Evolutionary conservation across 129 eudicot genomes (phyloP).

Genomic region (Glebionis coronaria): DNA sequence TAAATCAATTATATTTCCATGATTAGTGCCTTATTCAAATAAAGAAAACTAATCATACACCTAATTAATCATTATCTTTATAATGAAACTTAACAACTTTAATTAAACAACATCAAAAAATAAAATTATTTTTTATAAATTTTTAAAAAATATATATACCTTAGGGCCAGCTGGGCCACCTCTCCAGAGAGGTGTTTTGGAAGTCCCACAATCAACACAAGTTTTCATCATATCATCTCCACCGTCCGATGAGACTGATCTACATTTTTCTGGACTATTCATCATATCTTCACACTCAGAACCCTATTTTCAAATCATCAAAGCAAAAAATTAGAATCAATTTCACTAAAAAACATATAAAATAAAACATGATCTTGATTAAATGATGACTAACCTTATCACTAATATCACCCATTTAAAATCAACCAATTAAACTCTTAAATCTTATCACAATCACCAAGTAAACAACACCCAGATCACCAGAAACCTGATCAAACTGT

Average conservation of each 20-base stretch:
- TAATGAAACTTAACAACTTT: neutral
- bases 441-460: constrained; percentile 7
- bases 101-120: neutral
- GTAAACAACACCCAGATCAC: constrained; percentile 2
- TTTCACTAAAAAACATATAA: neutral
- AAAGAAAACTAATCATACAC: neutral
- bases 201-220: constrained; percentile 88
- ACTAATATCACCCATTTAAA: constrained; percentile 65
- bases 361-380: neutral
- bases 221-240: constrained; percentile 43
- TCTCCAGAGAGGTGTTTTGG: constrained; percentile 97
- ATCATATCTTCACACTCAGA: constrained; percentile 54
- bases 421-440: neutral
- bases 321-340: neutral
- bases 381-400: constrained; percentile 71
- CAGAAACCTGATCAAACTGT: neutral
- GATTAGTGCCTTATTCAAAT: neutral
- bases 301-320: constrained; percentile 34
- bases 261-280: constrained; percentile 44
- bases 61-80: neutral
- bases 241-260: constrained; percentile 42
- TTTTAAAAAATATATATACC: constrained; percentile 31
- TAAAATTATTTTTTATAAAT: too few species aligned
- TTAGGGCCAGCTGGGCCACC: constrained; percentile 99
- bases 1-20: constrained; percentile 8